Evolutionary conservation across 176 grass and related monocot species (phyloP).

Genomic region (Rhynchospora breviuscula): DNA sequence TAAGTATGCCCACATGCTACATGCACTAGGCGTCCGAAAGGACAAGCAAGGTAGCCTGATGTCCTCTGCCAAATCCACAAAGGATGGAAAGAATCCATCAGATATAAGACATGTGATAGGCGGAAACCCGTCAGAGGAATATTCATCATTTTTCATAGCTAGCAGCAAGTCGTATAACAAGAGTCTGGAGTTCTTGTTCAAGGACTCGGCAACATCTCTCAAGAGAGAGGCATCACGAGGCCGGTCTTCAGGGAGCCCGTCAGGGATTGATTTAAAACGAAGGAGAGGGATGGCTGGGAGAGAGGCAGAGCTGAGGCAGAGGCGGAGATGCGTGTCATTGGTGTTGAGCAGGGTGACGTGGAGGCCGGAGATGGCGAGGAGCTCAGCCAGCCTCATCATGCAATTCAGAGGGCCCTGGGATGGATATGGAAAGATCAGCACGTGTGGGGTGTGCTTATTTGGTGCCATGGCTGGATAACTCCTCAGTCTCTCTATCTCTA

Average conservation of each 20-base stretch:
- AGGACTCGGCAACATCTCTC: not conserved
- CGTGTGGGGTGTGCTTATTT: slow-evolving; percentile 29
- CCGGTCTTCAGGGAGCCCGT: slow-evolving; percentile 45
- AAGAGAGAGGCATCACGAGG: slow-evolving; percentile 22
- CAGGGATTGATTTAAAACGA: slow-evolving; percentile 40
- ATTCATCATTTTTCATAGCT: not conserved
- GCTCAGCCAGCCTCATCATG: slow-evolving; percentile 46
- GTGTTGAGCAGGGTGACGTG: slow-evolving; percentile 54
- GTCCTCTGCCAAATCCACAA: slow-evolving; percentile 33
- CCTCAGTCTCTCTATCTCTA: no score
- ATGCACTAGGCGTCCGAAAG: slow-evolving; percentile 38
- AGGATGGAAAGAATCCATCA: slow-evolving; percentile 22
- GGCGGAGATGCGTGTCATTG: slow-evolving; percentile 28
- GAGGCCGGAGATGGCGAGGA: slow-evolving; percentile 33
- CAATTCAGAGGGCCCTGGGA: slow-evolving; percentile 48
- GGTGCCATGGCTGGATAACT: not conserved
- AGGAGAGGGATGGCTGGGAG: slow-evolving; percentile 24
- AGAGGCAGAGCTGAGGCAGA: not conserved
- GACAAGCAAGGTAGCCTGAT: slow-evolving; percentile 38
- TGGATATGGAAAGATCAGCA: slow-evolving; percentile 46
- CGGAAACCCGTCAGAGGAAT: not conserved
- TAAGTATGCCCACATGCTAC: slow-evolving; percentile 18
- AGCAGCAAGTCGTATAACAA: slow-evolving; percentile 28
- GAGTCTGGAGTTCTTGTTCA: not conserved
- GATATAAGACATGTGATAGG: slow-evolving; percentile 39